phyloP scores from a whole-genome alignment of 805 yeast species.

The Suhomyces sp. region DNA sequence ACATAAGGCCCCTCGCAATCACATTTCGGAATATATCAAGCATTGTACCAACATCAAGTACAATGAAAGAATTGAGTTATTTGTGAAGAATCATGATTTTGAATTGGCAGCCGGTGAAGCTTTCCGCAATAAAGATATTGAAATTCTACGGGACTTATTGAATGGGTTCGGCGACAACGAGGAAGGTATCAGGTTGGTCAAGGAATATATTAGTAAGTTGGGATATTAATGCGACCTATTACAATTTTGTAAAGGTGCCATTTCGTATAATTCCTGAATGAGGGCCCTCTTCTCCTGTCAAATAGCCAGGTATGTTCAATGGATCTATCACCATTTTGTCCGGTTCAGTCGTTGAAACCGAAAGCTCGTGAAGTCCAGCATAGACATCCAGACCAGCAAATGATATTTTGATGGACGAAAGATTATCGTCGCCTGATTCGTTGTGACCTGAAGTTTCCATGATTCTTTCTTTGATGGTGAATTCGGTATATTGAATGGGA shows the following conservation, averaged over 20 bases:
- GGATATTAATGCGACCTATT: conserved; percentile 19
- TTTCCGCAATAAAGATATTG: conserved; percentile 41
- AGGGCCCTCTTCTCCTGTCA: conserved; percentile 71
- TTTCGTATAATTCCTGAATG: conserved; percentile 39
- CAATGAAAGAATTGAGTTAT: conserved; percentile 49
- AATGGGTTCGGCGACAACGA: conserved; percentile 20
- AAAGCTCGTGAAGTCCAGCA: conserved; percentile 73
- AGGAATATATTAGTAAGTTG: conserved; percentile 22
- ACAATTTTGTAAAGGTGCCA: conserved; percentile 2
- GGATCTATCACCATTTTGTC: conserved; percentile 48
- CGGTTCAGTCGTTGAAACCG: conserved; percentile 28
- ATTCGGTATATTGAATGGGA: conserved; percentile 56
- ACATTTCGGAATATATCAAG: conserved; percentile 59
- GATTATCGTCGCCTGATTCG: conserved; percentile 8
- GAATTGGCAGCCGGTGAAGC: conserved; percentile 51
- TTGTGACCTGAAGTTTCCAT: background rate
- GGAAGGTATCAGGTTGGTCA: conserved; percentile 12
- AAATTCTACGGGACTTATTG: conserved; percentile 16
- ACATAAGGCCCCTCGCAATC: conserved; percentile 52
- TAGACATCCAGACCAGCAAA: conserved; percentile 69
- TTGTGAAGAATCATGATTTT: conserved; percentile 50
- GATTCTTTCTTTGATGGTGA: conserved; percentile 34
- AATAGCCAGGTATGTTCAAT: conserved; percentile 65
- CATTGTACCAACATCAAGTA: conserved; percentile 47
- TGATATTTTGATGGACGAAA: conserved; percentile 30